Evolutionary conservation across 2,329 filamentous ascomycete species (phyloP), one percentile per base, ranked within the genome.

Genomic region (Ilyonectria destructans): DNA sequence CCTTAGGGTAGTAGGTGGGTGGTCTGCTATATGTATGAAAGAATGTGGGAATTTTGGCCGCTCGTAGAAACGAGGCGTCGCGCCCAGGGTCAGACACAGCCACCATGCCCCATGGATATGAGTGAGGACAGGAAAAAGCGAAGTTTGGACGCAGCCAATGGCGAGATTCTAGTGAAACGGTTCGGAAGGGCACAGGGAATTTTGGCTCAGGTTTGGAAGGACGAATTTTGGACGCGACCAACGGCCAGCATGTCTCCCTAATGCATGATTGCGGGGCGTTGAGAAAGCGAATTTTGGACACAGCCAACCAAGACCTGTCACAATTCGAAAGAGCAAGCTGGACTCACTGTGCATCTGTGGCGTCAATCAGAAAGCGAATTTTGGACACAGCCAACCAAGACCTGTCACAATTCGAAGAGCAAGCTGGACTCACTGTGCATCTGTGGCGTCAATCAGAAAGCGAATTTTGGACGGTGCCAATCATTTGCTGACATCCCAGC

Each of bases 21-120:
- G 26, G 15, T 13, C 3, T 15, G 15, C 13, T 17, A 8, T 19
- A 52, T 52, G 33, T 52, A 10, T 52, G 17, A 8, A 12, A 6
- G 49, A 4, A 15, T 33, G 33, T 52, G 49, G 29, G 49, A 52
- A 52, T 52, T 52, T 52, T 52, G 49, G 49, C 49, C 33, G 23
- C 9, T 10, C 4, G 26, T 4, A 5, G 29, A 15, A 21, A 21
- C 17, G 10, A 10, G 29, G 17, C 49, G 15, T 17, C n/a, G 17
- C 49, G 7, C 4, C 49, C 19, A n/a, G 26, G 17, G 8, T 31
- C 4, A n/a, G 13, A 49, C 23, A 15, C 46, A 13, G 46, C 13
- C 45, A 15, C 45, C 45, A 7, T 29, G 45, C 10, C 19, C 9
- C 13, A 15, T 9, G 15, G 15, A 0, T 3, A 6, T 23, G 6